Percentiles rank a stretch among this genome's conserved stretches.
phyloP scores from a whole-genome alignment of 2,329 filamentous ascomycete genomes.

The Colletotrichum shisoi region DNA sequence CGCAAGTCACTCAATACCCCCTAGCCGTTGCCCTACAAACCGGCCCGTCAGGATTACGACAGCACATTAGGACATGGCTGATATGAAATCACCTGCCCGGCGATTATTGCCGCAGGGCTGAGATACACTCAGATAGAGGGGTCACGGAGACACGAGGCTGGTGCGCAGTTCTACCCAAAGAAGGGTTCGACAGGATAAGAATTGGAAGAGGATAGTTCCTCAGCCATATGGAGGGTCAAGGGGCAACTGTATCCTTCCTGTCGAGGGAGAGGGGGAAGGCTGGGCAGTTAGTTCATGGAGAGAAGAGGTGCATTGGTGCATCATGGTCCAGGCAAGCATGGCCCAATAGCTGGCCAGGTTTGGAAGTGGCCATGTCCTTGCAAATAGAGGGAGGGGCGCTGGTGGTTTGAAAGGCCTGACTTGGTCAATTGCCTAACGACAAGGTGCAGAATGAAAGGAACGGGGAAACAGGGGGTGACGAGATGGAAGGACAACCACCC shows the following conservation, averaged over 20 bases:
- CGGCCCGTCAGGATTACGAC: not conserved
- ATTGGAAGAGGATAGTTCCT: not conserved
- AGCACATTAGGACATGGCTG: not conserved
- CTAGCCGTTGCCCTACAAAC: conserved; percentile 1
- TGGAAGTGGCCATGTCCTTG: not conserved
- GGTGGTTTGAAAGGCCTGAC: not conserved
- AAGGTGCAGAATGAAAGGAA: not conserved
- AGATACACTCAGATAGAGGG: not conserved
- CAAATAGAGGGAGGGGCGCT: not conserved
- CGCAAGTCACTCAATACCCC: not conserved
- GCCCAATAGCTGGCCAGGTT: not conserved
- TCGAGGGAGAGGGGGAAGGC: not conserved
- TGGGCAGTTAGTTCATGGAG: not conserved
- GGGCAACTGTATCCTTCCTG: not conserved
- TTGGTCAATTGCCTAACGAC: not conserved
- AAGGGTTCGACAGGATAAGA: not conserved
- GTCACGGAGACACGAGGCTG: not conserved
- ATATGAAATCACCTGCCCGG: not conserved
- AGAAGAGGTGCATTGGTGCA: not conserved
- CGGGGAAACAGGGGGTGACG: not conserved
- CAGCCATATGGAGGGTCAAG: not conserved
- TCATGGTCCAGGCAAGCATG: not conserved
- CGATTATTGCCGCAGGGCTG: not conserved
- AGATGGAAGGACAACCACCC: not conserved
- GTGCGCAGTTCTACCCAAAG: not conserved